A percentile compares a stretch with the other conserved stretches of the same genome.
Evolutionary conservation across 768 basidiomycete species (phyloP).

Genomic region (Nidularia pulvinata): DNA sequence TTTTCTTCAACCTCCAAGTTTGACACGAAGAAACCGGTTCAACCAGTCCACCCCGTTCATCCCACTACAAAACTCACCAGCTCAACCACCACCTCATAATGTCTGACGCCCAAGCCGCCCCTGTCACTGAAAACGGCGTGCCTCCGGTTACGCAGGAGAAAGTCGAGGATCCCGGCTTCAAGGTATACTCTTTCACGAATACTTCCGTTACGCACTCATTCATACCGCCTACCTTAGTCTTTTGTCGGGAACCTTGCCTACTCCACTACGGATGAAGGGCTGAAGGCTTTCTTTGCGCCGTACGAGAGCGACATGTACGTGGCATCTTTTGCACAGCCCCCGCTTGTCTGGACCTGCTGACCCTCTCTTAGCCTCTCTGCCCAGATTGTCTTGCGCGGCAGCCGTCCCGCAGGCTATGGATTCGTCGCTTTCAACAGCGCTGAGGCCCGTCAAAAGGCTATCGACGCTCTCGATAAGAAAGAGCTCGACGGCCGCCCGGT

Average conservation of each 20-base stretch:
- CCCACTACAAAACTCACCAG: constrained; percentile 50
- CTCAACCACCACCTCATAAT: constrained; percentile 59
- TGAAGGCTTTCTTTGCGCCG: constrained; percentile 92
- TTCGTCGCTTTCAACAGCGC: constrained; percentile 83
- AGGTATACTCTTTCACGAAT: constrained; percentile 45
- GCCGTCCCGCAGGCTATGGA: constrained; percentile 89
- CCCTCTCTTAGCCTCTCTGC: constrained; percentile 62
- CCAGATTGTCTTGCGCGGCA: constrained; percentile 85
- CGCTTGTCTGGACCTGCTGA: constrained; percentile 15
- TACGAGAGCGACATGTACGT: constrained; percentile 88
- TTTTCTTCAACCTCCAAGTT: constrained; percentile 82
- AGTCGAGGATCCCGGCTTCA: constrained; percentile 78
- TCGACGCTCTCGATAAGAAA: constrained; percentile 82
- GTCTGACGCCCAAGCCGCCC: constrained; percentile 92
- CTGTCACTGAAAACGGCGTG: constrained; percentile 82
- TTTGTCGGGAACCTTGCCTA: constrained; percentile 97
- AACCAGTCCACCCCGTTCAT: constrained; percentile 64
- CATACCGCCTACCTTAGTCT: constrained; percentile 49
- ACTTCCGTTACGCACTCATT: constrained; percentile 2
- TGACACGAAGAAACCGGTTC: constrained; percentile 86
- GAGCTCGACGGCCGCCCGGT: constrained; percentile 89
- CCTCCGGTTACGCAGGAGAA: constrained; percentile 74
- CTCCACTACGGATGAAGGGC: constrained; percentile 91
- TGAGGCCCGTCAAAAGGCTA: constrained; percentile 86
- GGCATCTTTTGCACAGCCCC: constrained; percentile 42